Evolutionary conservation across 176 grass and related monocot genomes (phyloP).

Genomic region (Pontederia paniculata): DNA sequence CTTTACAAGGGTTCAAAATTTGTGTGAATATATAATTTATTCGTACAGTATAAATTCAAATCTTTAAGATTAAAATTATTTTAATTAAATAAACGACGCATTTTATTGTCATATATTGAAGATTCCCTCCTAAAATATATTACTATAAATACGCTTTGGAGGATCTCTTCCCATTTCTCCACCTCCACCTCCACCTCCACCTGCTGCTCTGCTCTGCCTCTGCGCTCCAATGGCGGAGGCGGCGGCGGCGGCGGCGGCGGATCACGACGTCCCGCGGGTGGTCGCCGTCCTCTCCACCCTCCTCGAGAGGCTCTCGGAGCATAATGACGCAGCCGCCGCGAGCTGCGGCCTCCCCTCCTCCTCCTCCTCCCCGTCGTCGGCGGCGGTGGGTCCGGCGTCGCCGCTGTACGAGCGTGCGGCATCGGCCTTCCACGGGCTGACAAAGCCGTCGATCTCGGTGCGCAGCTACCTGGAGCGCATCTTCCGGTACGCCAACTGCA

Average conservation of each 20-base stretch:
- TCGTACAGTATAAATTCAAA: too few species aligned
- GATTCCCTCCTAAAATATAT: too few species aligned
- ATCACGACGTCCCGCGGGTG: neutral
- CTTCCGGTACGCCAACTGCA: slow-evolving; percentile 86
- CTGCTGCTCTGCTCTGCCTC: too few species aligned
- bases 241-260: neutral
- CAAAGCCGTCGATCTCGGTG: slow-evolving; percentile 82
- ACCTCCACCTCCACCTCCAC: too few species aligned
- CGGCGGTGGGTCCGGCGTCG: neutral
- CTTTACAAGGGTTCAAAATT: too few species aligned
- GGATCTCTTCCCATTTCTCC: too few species aligned
- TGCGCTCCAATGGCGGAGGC: too few species aligned
- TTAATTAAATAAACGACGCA: too few species aligned
- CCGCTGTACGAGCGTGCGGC: neutral
- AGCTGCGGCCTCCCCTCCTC: neutral
- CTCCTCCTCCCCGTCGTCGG: neutral
- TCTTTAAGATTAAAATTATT: too few species aligned
- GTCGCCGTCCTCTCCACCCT: slow-evolving; percentile 7
- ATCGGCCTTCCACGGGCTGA: slow-evolving; percentile 70
- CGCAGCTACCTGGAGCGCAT: slow-evolving; percentile 89
- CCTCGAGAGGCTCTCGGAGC: slow-evolving; percentile 3
- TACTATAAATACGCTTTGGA: too few species aligned
- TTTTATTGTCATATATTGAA: too few species aligned
- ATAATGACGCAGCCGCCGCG: slow-evolving; percentile 2
- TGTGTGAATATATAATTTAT: too few species aligned